Base-by-base conservation (phyloP, 805 yeast genomes). In the Blastobotrys americana region DNA sequence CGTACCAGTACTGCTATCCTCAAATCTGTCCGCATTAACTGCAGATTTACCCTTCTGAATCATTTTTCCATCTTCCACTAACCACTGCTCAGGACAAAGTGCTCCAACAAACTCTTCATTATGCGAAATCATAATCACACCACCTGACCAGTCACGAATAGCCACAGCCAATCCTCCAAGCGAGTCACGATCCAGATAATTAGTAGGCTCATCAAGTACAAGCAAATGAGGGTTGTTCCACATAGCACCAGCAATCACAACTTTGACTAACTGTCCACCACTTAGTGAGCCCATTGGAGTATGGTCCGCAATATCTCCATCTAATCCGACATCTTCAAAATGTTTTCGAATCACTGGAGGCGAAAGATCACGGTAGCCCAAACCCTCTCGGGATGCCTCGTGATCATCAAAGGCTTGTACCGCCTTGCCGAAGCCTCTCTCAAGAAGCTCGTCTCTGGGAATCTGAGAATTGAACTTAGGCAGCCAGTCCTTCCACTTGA, bases 171-270 rank as follows among this genome's bases (percentile, higher is more conserved):
- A 75, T 39, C 97, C 98, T 66, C 97, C 98, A 51, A 90, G 74
- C 20, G 97, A 89, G 66, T 90, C 98, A 74, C 98, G 83, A 68
- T 90, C 98, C 69, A 90, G 74, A 73, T 93, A 90, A 71, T 90
- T 90, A 60, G 97, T 90, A 64, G 98, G 98, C 77, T 90, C 98
- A 68, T 90, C 98, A 50, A 90, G 75, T 36, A 90, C 98, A 52
- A 90, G 76, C 66, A 90, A 77, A 67, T 90, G 98, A 16, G 98
- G 98, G 64, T 90, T 93, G 70, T 93, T 90, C 98, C 98, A 90
- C 93, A 90, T 90, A 53, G 97, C 97, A 69, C 97, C 98, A 10
- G 97, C 97, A 71, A 90, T 90, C 49, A 90, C 98, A 52, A 90
- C 97, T 69, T 90, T 90, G 49, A 90, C 98, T 64, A 90, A 76